phyloP scores from a whole-genome alignment of 495 filamentous ascomycete genomes.

The Penicillium fimorum region DNA sequence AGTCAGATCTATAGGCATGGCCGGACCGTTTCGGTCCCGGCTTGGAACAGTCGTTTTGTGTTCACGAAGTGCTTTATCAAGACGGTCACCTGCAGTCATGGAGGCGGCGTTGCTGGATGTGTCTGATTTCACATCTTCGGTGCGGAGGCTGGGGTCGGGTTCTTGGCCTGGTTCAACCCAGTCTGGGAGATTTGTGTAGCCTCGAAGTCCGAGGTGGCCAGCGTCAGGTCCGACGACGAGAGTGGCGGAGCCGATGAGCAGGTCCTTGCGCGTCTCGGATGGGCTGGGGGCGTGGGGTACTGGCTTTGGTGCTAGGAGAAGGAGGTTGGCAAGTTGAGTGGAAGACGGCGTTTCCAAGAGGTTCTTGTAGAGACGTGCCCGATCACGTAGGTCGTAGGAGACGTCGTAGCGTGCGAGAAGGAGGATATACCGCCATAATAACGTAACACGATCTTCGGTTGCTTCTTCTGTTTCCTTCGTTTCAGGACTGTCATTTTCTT shows the following conservation, averaged over 20 bases:
- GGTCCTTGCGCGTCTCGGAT: slow-evolving; percentile 71
- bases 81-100: slow-evolving; percentile 60
- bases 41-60: slow-evolving; percentile 31
- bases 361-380: slow-evolving; percentile 80
- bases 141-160: slow-evolving; percentile 72
- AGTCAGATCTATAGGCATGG: slow-evolving; percentile 14
- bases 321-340: slow-evolving; percentile 82
- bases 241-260: slow-evolving; percentile 77
- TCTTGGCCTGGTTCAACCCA: slow-evolving; percentile 83
- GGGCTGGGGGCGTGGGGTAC: slow-evolving; percentile 84
- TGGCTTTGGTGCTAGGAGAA: slow-evolving; percentile 91
- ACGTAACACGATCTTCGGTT: slow-evolving; percentile 59
- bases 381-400: slow-evolving; percentile 92
- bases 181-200: slow-evolving; percentile 74
- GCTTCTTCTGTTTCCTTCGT: slow-evolving; percentile 44
- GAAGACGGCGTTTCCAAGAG: slow-evolving; percentile 70
- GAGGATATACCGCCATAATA: slow-evolving; percentile 81
- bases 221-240: slow-evolving; percentile 77
- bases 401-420: slow-evolving; percentile 87
- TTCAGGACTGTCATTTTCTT: slow-evolving; percentile 21
- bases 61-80: slow-evolving; percentile 57
- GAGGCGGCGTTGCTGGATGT: slow-evolving; percentile 23
- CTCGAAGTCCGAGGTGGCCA: slow-evolving; percentile 64
- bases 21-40: slow-evolving; percentile 17
- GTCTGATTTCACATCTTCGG: slow-evolving; percentile 38